Base-by-base conservation (phyloP, 208 protist species). In the Trypanosomatidae sp. region DNA sequence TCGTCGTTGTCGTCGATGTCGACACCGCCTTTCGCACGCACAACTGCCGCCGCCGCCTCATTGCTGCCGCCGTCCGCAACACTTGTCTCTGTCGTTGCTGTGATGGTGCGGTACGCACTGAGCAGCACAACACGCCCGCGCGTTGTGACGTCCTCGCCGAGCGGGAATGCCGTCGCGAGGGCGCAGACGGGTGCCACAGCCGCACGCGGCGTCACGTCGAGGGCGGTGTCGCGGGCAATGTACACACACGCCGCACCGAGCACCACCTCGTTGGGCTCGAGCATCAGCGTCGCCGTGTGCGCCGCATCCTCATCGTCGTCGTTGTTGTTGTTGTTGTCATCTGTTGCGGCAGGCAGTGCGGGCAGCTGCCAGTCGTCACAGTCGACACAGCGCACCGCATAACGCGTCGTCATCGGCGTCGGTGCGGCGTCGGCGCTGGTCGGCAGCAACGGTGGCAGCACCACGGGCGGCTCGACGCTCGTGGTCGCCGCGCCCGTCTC, bases 231-330 rank as follows among this genome's bases (percentile, higher is more conserved):
- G 1, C 66, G 65, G 15, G 61, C 56, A 19, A 88, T 61, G 3
- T 70, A 45, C 19, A 83, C 43, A 53, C 67, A 57, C 35, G 70
- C 66, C 1, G 69, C 64, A 7, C 61, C 53, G 15, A 94, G 56
- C 35, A 90, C 85, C 44, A 77, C 66, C 45, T 94, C 85, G 48
- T 94, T 94, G 42, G 69, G 58, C 22, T 89, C 73, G n/a, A 93
- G 59, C 38, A 46, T 15, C 27, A 33, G 13, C 8, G 10, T 33
- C 10, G 10, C 28, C n/a, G n/a, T n/a, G n/a, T n/a, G n/a, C n/a
- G n/a, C n/a, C n/a, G n/a, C n/a, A n/a, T n/a, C n/a, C 28, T 33
- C 28, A 33, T 13, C 8, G 8, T 13, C 10, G 10, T 13, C 8
- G 28, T 13, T 33, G 10, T 33, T 33, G 28, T 33, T 8, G 28